Conservation (phyloP, 169 alveolate species). For the Eimeria necatrix region DNA sequence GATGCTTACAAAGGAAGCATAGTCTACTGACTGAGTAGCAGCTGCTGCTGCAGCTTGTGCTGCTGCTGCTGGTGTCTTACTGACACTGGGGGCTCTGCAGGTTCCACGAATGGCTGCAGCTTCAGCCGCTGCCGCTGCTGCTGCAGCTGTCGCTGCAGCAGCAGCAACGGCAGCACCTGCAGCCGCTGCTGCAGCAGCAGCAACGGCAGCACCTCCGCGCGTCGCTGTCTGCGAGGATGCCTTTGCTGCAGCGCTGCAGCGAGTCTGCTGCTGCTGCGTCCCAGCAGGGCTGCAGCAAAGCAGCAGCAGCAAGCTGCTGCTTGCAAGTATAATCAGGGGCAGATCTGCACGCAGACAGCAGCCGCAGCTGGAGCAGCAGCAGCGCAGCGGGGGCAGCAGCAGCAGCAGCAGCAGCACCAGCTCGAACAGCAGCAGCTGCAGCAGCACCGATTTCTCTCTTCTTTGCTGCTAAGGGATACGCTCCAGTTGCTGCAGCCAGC, state of each 20-base stretch:
- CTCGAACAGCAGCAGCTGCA: background rate
- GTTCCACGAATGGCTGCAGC: too few species aligned
- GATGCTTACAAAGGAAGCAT: too few species aligned
- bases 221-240: too few species aligned
- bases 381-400: background rate
- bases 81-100: too few species aligned
- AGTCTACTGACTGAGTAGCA: too few species aligned
- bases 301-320: background rate
- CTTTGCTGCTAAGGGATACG: background rate
- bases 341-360: background rate
- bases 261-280: constrained; percentile 17
- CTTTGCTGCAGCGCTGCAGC: too few species aligned
- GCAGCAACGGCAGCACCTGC: too few species aligned
- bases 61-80: too few species aligned
- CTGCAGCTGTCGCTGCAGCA: background rate
- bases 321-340: background rate
- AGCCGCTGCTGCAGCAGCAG: too few species aligned
- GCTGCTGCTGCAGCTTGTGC: too few species aligned
- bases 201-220: too few species aligned
- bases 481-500: background rate
- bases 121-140: background rate
- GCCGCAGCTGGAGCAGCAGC: background rate
- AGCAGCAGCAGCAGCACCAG: background rate
- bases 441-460: background rate
- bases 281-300: background rate